Evolutionary conservation across 495 filamentous ascomycete species (phyloP).

Genomic region (Aspergillus indologenus): DNA sequence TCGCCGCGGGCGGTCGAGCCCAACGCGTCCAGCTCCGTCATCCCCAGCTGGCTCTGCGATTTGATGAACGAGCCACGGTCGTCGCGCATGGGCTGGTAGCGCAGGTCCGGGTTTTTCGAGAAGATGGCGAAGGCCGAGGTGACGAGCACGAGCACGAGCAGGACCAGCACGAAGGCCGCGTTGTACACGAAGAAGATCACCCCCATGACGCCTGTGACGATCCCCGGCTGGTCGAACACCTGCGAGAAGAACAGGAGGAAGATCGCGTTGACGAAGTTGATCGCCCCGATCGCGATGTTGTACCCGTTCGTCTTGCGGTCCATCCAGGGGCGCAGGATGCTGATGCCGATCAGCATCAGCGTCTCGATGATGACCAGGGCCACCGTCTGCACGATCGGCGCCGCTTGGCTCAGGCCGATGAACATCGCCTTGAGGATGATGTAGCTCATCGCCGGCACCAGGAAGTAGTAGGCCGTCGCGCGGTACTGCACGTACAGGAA

Average conservation of each 20-base stretch:
- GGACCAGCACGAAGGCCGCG: conserved; percentile 78
- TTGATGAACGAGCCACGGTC: conserved; percentile 98
- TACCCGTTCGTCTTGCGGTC: conserved; percentile 98
- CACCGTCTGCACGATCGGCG: conserved; percentile 76
- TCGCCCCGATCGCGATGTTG: conserved; percentile 85
- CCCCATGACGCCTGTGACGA: conserved; percentile 91
- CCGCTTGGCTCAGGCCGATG: conserved; percentile 75
- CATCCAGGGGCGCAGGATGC: conserved; percentile 91
- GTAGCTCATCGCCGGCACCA: conserved; percentile 78
- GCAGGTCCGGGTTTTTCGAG: conserved; percentile 92
- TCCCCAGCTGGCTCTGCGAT: conserved; percentile 77
- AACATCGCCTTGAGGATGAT: conserved; percentile 87
- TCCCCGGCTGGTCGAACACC: conserved; percentile 78
- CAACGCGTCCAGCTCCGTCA: conserved; percentile 87
- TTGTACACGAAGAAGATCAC: conserved; percentile 93
- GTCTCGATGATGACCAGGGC: conserved; percentile 85
- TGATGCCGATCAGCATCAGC: conserved; percentile 70
- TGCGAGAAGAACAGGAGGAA: conserved; percentile 83
- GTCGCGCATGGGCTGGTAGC: conserved; percentile 96
- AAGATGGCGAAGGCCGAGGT: conserved; percentile 78
- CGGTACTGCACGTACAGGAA: conserved; percentile 98
- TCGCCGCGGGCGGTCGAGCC: conserved; percentile 90
- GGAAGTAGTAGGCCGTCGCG: conserved; percentile 95
- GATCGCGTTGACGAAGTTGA: conserved; percentile 90
- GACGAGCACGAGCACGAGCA: conserved; percentile 83